Conservation (phyloP, 768 basidiomycete species). For the Suillus variegatus region DNA sequence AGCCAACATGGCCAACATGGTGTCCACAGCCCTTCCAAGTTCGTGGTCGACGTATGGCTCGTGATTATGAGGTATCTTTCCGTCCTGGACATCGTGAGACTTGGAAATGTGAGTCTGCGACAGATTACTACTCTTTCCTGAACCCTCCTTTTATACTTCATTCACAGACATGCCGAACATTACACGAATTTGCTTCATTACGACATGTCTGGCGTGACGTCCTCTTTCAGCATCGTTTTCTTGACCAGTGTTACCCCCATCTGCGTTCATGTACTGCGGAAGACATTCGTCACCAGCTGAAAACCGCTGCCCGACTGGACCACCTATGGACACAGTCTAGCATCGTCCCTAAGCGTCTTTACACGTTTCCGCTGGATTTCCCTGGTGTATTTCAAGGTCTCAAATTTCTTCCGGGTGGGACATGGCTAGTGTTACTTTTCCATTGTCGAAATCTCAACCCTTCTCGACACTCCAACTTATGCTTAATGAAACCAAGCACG, state of each 20-base stretch:
- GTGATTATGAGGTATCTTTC: conserved; percentile 30
- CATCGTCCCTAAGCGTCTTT: conserved; percentile 2
- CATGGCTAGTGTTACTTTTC: conserved; percentile 33
- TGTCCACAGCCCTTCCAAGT: conserved; percentile 2
- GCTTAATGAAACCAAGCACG: conserved; percentile 24
- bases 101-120: conserved; percentile 27
- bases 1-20: neutral
- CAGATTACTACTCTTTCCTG: neutral
- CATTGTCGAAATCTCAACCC: conserved; percentile 32
- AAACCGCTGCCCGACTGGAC: conserved; percentile 17
- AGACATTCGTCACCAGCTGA: conserved; percentile 26
- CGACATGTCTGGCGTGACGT: conserved; percentile 29
- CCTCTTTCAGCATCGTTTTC: conserved; percentile 25
- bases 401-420: conserved; percentile 29
- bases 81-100: conserved; percentile 23
- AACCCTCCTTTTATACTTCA: neutral
- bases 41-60: conserved; percentile 30
- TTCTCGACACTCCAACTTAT: conserved; percentile 29
- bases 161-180: conserved; percentile 26
- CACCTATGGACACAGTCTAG: neutral
- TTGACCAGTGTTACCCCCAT: conserved; percentile 26
- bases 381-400: conserved; percentile 33
- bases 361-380: conserved; percentile 30
- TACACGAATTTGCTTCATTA: conserved; percentile 24
- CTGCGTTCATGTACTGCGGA: conserved; percentile 20